These are phyloP conservation scores for Trametes villosa DNA, from an alignment of 768 basidiomycete species.

Conservation along the genomic window DNA sequence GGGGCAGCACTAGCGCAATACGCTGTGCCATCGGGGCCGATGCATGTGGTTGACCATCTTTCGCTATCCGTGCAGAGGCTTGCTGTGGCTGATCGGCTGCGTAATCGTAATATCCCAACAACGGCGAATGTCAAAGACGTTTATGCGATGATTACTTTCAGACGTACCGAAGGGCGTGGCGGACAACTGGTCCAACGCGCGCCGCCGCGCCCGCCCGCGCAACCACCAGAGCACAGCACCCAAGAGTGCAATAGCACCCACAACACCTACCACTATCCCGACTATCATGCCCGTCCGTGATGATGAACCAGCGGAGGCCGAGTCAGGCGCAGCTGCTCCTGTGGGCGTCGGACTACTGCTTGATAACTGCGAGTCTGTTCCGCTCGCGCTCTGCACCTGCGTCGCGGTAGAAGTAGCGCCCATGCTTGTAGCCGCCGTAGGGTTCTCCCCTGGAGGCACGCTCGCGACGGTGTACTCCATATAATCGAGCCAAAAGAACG, in stretches of 20 bases:
- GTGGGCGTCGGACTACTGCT: background rate
- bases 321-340: background rate
- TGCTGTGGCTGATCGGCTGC: too few relatives aligned
- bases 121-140: too few relatives aligned
- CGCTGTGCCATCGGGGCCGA: too few relatives aligned
- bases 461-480: slow-evolving; percentile 1
- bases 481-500: slow-evolving; percentile 18
- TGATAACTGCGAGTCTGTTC: too few relatives aligned
- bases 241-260: slow-evolving; percentile 4
- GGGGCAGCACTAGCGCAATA: too few relatives aligned
- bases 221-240: slow-evolving; percentile 11
- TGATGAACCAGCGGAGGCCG: background rate
- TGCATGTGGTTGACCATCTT: too few relatives aligned
- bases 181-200: background rate
- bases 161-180: background rate
- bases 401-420: background rate
- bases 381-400: too few relatives aligned
- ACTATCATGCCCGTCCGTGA: slow-evolving; percentile 5
- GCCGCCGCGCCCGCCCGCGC: slow-evolving; percentile 1
- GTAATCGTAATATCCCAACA: too few relatives aligned
- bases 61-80: too few relatives aligned
- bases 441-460: background rate
- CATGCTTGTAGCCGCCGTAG: background rate
- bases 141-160: too few relatives aligned
- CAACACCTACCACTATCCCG: slow-evolving; percentile 1